These are phyloP conservation scores for Venustampulla echinocandica DNA, from an alignment of 495 filamentous ascomycete genomes.

Conservation along the genomic window DNA sequence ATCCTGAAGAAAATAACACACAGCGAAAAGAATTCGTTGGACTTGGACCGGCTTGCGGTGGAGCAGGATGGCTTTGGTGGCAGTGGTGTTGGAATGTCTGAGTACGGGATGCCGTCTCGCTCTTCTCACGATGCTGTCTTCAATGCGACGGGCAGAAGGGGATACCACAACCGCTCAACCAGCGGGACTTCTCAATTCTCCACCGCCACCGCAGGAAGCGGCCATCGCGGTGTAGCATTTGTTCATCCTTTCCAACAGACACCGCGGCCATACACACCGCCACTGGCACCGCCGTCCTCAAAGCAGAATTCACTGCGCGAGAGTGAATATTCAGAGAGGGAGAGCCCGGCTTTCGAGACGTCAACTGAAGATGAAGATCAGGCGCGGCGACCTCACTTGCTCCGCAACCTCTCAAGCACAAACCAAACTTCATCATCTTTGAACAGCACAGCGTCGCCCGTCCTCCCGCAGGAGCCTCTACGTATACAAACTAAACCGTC, in stretches of 20 bases:
- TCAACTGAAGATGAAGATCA: conserved; percentile 43
- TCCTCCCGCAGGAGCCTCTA: conserved; percentile 26
- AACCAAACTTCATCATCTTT: conserved; percentile 37
- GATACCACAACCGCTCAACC: conserved; percentile 40
- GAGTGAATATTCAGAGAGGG: conserved; percentile 34
- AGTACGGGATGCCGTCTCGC: conserved; percentile 20
- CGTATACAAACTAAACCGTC: conserved; percentile 32
- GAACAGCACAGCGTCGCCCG: conserved; percentile 24
- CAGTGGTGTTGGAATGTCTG: conserved; percentile 15
- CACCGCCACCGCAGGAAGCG: conserved; percentile 31
- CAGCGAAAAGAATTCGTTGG: conserved; percentile 44
- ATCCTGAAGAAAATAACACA: conserved; percentile 44
- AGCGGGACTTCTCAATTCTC: conserved; percentile 42
- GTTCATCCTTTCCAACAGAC: conserved; percentile 51
- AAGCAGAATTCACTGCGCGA: conserved; percentile 39
- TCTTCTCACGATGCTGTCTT: conserved; percentile 21
- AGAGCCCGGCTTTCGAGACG: conserved; percentile 29
- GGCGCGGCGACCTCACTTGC: conserved; percentile 13
- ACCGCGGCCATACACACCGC: conserved; percentile 47
- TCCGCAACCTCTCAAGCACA: conserved; percentile 19
- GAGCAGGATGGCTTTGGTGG: conserved; percentile 32
- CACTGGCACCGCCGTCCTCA: conserved; percentile 36
- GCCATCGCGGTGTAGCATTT: conserved; percentile 34
- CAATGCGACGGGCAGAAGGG: conserved; percentile 16
- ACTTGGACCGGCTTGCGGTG: conserved; percentile 42